phyloP scores from a whole-genome alignment of 768 basidiomycete species.

The Suillus bovinus region DNA sequence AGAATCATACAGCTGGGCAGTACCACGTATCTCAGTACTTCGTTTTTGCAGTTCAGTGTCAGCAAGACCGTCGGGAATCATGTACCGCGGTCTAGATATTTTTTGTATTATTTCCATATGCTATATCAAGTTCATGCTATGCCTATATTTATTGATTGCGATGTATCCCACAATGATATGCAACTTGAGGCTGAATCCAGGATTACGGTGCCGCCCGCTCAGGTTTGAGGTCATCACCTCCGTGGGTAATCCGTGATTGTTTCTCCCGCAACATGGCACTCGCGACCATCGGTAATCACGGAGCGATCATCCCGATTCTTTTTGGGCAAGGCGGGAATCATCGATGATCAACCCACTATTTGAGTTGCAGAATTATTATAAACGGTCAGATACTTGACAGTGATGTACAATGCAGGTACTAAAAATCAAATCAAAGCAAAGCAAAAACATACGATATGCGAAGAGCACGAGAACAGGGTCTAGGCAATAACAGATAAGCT shows the following conservation, averaged over 20 bases:
- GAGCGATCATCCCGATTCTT: not conserved
- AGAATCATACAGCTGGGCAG: not conserved
- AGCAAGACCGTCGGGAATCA: not conserved
- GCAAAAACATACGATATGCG: not conserved
- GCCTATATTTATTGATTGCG: not conserved
- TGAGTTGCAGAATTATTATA: not conserved
- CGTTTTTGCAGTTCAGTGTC: not conserved
- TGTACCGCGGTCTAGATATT: not conserved
- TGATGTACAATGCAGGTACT: slow-evolving; percentile 1
- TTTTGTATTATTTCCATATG: not conserved
- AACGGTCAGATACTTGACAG: not conserved
- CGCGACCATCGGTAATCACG: not conserved
- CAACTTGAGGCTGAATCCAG: not conserved
- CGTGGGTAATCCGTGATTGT: not conserved
- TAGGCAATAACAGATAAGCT: not conserved
- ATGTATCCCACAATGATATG: not conserved
- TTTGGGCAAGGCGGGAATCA: not conserved
- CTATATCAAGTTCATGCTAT: not conserved
- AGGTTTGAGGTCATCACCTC: not conserved
- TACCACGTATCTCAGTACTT: not conserved
- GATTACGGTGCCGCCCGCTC: not conserved
- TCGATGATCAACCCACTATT: no score
- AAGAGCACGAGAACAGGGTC: not conserved
- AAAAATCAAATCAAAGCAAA: not conserved
- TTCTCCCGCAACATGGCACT: not conserved